Percentiles rank a stretch among this genome's conserved stretches.
phyloP scores from a whole-genome alignment of 164 flowering plant genomes.

The Tetracentron sinense region DNA sequence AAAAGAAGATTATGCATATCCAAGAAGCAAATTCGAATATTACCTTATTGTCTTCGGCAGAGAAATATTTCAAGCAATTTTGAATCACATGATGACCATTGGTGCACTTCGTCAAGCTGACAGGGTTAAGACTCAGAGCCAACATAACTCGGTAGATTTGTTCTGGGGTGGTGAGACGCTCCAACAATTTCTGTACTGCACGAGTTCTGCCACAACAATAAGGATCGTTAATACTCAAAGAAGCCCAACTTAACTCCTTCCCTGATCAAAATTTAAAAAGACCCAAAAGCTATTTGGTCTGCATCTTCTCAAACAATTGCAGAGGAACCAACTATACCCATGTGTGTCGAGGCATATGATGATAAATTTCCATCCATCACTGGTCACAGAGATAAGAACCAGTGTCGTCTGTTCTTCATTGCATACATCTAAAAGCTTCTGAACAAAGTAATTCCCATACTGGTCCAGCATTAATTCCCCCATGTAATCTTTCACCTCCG shows the following conservation, averaged over 20 bases:
- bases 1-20: not conserved
- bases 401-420: conserved; percentile 38
- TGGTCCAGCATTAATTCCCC: conserved; percentile 36
- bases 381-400: conserved; percentile 27
- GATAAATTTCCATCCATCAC: conserved; percentile 18
- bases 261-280: not conserved
- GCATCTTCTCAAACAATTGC: not conserved
- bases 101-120: conserved; percentile 23
- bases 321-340: conserved; percentile 32
- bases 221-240: not conserved
- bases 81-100: conserved; percentile 43
- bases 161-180: conserved; percentile 19
- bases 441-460: conserved; percentile 41
- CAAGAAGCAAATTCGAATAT: not conserved
- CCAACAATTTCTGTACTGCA: conserved; percentile 35
- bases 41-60: conserved; percentile 34
- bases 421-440: conserved; percentile 40
- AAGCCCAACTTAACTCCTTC: too few relatives aligned
- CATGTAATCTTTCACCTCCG: conserved; percentile 28
- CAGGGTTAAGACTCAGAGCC: conserved; percentile 23
- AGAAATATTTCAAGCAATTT: conserved; percentile 29
- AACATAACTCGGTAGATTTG: conserved; percentile 28
- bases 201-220: conserved; percentile 27
- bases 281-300: not conserved
- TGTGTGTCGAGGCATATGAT: conserved; percentile 27